Percentiles rank a stretch among this genome's conserved stretches.
Evolutionary conservation across 2,329 filamentous ascomycete genomes (phyloP).

Genomic region (Pseudocercospora eumusae): DNA sequence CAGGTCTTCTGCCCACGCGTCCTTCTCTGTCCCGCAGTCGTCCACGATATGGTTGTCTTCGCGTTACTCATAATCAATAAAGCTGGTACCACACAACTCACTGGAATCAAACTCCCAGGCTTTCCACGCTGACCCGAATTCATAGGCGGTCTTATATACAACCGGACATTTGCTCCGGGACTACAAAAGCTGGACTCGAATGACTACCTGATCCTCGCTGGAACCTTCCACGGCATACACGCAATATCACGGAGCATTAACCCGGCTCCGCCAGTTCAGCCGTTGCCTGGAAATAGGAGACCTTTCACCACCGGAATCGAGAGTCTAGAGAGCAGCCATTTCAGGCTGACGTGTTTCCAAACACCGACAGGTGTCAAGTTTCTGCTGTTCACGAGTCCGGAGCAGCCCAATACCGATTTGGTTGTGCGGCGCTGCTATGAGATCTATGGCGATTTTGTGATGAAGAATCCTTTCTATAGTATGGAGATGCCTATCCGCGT

Average conservation of each 20-base stretch:
- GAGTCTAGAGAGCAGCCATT: slow-evolving; percentile 89
- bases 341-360: slow-evolving; percentile 93
- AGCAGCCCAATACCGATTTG: slow-evolving; percentile 82
- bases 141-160: slow-evolving; percentile 77
- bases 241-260: slow-evolving; percentile 61
- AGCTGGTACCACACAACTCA: slow-evolving; percentile 57
- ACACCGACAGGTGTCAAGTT: slow-evolving; percentile 95
- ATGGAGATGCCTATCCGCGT: slow-evolving; percentile 96
- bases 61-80: slow-evolving; percentile 98
- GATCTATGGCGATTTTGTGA: slow-evolving; percentile 93
- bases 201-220: slow-evolving; percentile 93
- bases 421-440: slow-evolving; percentile 88
- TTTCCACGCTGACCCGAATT: slow-evolving; percentile 40
- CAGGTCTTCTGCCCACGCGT: neutral
- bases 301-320: slow-evolving; percentile 72
- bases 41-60: slow-evolving; percentile 75
- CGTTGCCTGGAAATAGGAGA: slow-evolving; percentile 50
- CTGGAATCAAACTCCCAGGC: neutral
- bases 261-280: slow-evolving; percentile 41
- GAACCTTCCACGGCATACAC: slow-evolving; percentile 87
- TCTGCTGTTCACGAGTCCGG: slow-evolving; percentile 86
- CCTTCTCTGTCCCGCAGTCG: neutral
- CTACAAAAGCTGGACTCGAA: slow-evolving; percentile 89
- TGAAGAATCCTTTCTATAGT: slow-evolving; percentile 99
- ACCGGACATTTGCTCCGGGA: slow-evolving; percentile 85